phyloP scores from a whole-genome alignment of 257 asterid genomes.

The Hygrophila difformis region DNA sequence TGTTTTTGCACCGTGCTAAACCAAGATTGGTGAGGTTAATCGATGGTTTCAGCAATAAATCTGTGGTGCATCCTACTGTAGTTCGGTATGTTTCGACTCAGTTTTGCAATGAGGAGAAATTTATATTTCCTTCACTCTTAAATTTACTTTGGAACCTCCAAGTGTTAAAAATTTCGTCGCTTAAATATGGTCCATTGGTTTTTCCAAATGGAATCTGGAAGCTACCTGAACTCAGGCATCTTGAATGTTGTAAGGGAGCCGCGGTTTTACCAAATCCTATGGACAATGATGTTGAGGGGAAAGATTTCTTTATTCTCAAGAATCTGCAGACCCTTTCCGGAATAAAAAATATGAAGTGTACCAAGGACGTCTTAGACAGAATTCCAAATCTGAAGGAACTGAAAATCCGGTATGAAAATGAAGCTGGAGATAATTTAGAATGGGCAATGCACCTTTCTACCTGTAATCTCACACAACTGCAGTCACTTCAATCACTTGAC shows the following conservation, averaged over 20 bases:
- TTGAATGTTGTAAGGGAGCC: not conserved
- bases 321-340: not conserved
- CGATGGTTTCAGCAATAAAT: not conserved
- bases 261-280: too few relatives aligned
- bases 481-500: not conserved
- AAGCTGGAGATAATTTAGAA: not conserved
- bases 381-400: slow-evolving; percentile 1
- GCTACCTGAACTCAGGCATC: slow-evolving; percentile 6
- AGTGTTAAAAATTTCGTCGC: too few relatives aligned
- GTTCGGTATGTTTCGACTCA: not conserved
- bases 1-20: not conserved
- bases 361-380: not conserved
- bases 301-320: not conserved
- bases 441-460: not conserved
- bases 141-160: not conserved
- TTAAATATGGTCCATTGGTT: not conserved
- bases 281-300: not conserved
- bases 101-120: not conserved
- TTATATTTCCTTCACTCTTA: not conserved
- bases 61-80: not conserved
- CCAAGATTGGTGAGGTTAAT: not conserved
- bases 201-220: slow-evolving; percentile 9
- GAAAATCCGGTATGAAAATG: not conserved
- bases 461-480: not conserved
- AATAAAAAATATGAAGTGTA: not conserved